Evolutionary conservation across 371 early-diverging fungal species (phyloP), one percentile per base, ranked within the genome.

Genomic region (Rhizopus arrhizus): DNA sequence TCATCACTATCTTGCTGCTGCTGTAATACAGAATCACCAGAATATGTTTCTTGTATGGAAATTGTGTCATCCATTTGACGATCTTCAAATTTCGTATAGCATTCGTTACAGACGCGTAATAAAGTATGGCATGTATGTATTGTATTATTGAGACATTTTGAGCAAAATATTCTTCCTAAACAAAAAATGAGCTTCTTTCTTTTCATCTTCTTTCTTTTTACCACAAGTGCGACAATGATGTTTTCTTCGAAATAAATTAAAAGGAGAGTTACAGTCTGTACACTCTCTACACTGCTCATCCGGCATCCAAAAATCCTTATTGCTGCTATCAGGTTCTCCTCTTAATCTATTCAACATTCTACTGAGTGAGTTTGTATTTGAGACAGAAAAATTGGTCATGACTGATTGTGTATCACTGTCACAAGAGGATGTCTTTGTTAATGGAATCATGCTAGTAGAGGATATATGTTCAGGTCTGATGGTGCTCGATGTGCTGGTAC

Each of bases 141-240:
- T 16, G 11, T 59, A 15, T 60, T 63, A n/a, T 51, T 50, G 10
- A 68, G 47, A 32, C 68, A 68, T 34, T 60, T 68, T 4, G 68
- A 63, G 41, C 68, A 68, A 53, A 68, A 68, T 6, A 68, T 68
- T 40, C 61, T 59, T 38, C 68, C 68, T 68, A 56, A 6, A 50
- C 4, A 42, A 33, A 13, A 28, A 32, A 59, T 35, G 36, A 45
- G 48, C 9, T 8, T 10, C 8, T 29, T 22, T 48, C 28, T 28
- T 7, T 10, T 8, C 48, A 9, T 28, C 29, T 41, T 7, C 9
- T 12, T 28, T 6, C 22, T n/a, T 32, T 62, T 69, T 75, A 84
- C 90, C 91, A 71, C 94, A 93, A 38, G 91, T 84, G 22, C 94
- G 83, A 64, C 94, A 93, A 65, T 93, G 94, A 65, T 93, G 94